A percentile compares a stretch with the other conserved stretches of the same genome.
phyloP scores from a whole-genome alignment of 768 basidiomycete genomes.

The Podaxis mareebaensis region DNA sequence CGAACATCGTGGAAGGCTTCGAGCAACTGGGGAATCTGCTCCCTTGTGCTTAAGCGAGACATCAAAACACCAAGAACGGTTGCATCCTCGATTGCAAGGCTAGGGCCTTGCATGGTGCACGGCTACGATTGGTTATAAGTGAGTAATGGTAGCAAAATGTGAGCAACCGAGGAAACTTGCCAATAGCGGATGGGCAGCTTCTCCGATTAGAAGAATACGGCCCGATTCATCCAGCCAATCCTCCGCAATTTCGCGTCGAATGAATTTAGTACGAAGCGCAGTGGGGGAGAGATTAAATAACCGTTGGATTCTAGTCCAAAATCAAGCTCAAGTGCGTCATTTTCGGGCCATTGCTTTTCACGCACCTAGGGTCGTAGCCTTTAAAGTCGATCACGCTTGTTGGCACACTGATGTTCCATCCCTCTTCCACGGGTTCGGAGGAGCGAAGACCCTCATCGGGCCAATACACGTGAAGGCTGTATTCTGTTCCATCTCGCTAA shows the following conservation, averaged over 20 bases:
- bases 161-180: conserved; percentile 29
- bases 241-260: conserved; percentile 35
- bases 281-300: conserved; percentile 33
- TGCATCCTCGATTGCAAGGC: conserved; percentile 57
- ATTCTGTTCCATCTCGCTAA: conserved; percentile 40
- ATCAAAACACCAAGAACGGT: conserved; percentile 56
- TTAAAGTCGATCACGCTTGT: conserved; percentile 34
- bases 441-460: conserved; percentile 29
- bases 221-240: conserved; percentile 53
- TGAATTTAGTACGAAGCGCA: conserved; percentile 37
- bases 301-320: conserved; percentile 32
- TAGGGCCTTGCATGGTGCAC: conserved; percentile 45
- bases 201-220: conserved; percentile 49
- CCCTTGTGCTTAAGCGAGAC: conserved; percentile 41
- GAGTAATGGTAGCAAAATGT: conserved; percentile 5
- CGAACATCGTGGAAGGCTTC: conserved; percentile 55
- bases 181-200: conserved; percentile 56
- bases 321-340: not conserved
- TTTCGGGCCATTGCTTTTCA: not conserved
- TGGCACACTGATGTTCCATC: conserved; percentile 35
- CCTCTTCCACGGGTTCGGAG: conserved; percentile 27
- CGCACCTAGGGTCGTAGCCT: conserved; percentile 23
- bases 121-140: conserved; percentile 33
- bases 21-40: conserved; percentile 49
- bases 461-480: conserved; percentile 39